These are phyloP conservation scores for Pholiota microspora DNA, from an alignment of 768 basidiomycete genomes.

Conservation along the genomic window DNA sequence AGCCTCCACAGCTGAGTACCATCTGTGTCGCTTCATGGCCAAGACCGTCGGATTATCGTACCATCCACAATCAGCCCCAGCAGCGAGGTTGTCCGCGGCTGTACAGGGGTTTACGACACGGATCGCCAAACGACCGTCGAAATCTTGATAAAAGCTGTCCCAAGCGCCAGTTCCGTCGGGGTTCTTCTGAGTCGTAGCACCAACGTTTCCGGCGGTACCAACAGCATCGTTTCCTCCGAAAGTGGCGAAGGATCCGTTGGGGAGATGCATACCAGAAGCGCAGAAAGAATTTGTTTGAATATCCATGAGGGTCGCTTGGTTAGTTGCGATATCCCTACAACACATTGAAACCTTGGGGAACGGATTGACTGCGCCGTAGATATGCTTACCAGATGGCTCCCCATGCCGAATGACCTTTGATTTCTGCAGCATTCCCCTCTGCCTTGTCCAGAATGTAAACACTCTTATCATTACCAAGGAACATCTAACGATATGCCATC, in stretches of 20 bases:
- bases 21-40: constrained; percentile 65
- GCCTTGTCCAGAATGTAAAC: constrained; percentile 92
- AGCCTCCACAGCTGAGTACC: constrained; percentile 78
- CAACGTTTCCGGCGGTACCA: constrained; percentile 61
- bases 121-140: constrained; percentile 77
- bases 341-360: neutral
- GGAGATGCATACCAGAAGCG: constrained; percentile 77
- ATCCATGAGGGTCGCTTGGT: constrained; percentile 66
- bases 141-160: constrained; percentile 74
- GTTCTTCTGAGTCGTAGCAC: constrained; percentile 45
- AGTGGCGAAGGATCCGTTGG: constrained; percentile 71
- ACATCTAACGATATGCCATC: constrained; percentile 47
- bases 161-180: constrained; percentile 47
- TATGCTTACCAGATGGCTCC: constrained; percentile 59
- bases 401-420: constrained; percentile 73
- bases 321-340: constrained; percentile 60
- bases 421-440: constrained; percentile 66
- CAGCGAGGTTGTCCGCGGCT: constrained; percentile 41
- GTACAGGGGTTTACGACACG: constrained; percentile 81
- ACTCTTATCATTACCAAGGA: constrained; percentile 76
- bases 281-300: constrained; percentile 75
- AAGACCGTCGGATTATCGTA: constrained; percentile 63
- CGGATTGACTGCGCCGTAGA: neutral
- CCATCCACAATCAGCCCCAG: constrained; percentile 57
- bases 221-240: constrained; percentile 81